Base-by-base conservation (phyloP, 2,329 filamentous ascomycete genomes). In the Trichophyton verrucosum region DNA sequence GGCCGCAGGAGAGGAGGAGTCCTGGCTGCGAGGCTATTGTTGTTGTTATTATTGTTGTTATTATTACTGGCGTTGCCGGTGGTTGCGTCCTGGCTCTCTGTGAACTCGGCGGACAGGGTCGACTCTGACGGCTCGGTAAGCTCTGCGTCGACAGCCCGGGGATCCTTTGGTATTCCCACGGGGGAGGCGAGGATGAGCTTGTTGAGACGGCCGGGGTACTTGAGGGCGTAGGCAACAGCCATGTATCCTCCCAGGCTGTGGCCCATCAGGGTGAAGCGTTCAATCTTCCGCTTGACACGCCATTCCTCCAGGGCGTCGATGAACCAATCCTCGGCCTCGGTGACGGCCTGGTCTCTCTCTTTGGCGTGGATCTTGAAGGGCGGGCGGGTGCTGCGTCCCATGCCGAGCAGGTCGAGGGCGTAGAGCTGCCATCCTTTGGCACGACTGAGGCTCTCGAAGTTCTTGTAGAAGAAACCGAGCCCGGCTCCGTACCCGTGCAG, bases 381-480 rank as follows among this genome's bases (percentile, higher is more conserved):
- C 1, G 94, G 92, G 3, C 92, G 81, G 27, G 84, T 86, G 61
- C 89, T 95, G 69, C 95, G 86, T 62, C 92, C 92, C 89, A 96
- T 96, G 62, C 92, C 92, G 15, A 96, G 80, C 81, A 97, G 84
- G 69, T 99, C 92, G n/a, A 99, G 78, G 0, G 92, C 90, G 71
- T 94, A 97, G 17, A 99, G 76, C 69, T 89, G 91, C 85, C 94
- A 95, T 30, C 91, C 91, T 30, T 81, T 79, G 0, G 85, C 77
- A 17, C 91, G 85, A 53, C 87, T 91, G 38, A 99, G 76, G 4
- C 86, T 85, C 73, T 99, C 94, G 63, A 95, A 96, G 72, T 99
- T 99, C 76, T 94, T 92, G 80, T 96, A 99, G 80, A 95, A 99
- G 76, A 99, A 97, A 22, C 92, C 94, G 0, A 99, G 81, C 0